Evolutionary conservation across 345 rosid genomes (phyloP), one percentile per base, ranked within the genome.

Genomic region (Cochlearia excelsa): DNA sequence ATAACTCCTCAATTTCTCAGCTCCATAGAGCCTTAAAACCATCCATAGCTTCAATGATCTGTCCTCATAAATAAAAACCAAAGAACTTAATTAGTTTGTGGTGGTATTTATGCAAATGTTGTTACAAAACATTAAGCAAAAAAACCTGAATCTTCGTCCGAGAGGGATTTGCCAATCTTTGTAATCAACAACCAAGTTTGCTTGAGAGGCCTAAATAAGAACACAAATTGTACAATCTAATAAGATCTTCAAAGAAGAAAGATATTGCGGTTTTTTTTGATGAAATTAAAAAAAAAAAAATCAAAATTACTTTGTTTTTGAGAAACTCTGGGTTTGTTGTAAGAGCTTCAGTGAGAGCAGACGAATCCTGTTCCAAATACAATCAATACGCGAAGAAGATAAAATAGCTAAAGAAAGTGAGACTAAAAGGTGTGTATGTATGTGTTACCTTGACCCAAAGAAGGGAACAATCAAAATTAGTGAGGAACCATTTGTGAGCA

Each of bases 151-250:
- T 35, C 98, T 81, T 43, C 96, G 86, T 31, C 96, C 96, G 40
- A 91, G 98, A 74, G 98, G 95, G 75, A 91, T 78, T 72, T 91
- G 96, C 96, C 92, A 88, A 61, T 91, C 98, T 78, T 88, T 91
- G 78, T 88, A 91, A 64, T 91, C 98, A 62, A 91, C 85, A 59
- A 87, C 95, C 87, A 77, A 37, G 75, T 86, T 84, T 74, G 83
- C 77, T 72, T 84, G 79, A 60, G 96, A 91, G 44, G 86, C 92
- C 96, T 91, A 48, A 47, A 70, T 41, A 9, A 3, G 3, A 16
- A 57, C 38, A 4, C 4, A 35, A 39, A 28, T 8, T 29, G 33
- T 16, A 6, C 7, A 27, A 40, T 59, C 28, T 9, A 6, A 27
- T 9, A 26, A 45, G 61, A 16, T 16, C 23, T 5, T 26, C 42